phyloP scores from a whole-genome alignment of 768 basidiomycete species.

The Serendipita sp. region DNA sequence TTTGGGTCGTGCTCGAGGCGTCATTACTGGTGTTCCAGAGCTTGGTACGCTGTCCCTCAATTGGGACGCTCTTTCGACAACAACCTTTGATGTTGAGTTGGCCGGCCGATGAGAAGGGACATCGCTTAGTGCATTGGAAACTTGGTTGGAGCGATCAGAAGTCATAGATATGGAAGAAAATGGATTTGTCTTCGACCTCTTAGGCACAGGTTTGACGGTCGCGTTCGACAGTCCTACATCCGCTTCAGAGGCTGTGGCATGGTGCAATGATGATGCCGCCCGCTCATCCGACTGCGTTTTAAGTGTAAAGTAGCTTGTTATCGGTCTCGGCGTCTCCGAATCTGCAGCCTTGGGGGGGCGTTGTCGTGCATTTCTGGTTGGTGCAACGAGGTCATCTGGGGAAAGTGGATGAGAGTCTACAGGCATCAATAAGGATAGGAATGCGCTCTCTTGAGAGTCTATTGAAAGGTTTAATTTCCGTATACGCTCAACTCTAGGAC shows the following conservation, averaged over 20 bases:
- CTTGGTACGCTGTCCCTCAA: not conserved
- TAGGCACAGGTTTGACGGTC: not conserved
- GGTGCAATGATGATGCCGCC: conserved; percentile 8
- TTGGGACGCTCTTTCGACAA: not conserved
- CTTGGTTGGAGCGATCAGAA: conserved; percentile 38
- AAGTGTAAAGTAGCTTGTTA: conserved; percentile 42
- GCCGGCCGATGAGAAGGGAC: conserved; percentile 10
- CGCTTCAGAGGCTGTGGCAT: not conserved
- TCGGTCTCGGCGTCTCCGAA: conserved; percentile 14
- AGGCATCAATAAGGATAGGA: conserved; percentile 23
- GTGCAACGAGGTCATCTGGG: conserved; percentile 23
- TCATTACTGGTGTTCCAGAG: not conserved
- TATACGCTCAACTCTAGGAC: no score
- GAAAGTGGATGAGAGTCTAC: conserved; percentile 61
- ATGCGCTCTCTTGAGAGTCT: no score
- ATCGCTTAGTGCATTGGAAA: conserved; percentile 8
- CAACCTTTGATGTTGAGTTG: conserved; percentile 1
- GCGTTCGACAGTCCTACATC: not conserved
- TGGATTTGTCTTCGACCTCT: not conserved
- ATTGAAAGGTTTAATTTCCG: no score
- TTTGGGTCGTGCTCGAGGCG: not conserved
- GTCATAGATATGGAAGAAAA: conserved; percentile 33
- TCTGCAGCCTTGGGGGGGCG: conserved; percentile 8
- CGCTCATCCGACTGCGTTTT: conserved; percentile 43
- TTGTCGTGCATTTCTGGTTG: conserved; percentile 5